A percentile compares a stretch with the other conserved stretches of the same genome.
These are phyloP conservation scores for Euphorbia peplus DNA, from an alignment of 345 rosid species.

Conservation along the genomic window DNA sequence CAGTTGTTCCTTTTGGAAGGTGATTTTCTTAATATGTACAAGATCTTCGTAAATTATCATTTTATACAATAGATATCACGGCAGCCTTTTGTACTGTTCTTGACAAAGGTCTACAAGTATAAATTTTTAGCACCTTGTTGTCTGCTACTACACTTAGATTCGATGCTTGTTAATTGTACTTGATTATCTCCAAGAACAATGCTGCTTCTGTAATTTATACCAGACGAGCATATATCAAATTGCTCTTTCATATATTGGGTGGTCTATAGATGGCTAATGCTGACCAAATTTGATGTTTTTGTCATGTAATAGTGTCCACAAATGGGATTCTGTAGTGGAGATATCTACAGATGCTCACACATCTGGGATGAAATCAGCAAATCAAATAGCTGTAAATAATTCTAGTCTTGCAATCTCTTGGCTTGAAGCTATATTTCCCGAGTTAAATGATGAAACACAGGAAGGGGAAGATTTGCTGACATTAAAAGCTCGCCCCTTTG, in stretches of 20 bases:
- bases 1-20: constrained; percentile 94
- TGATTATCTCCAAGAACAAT: background rate
- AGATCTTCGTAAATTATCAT: background rate
- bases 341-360: constrained; percentile 75
- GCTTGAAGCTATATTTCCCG: constrained; percentile 93
- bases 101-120: background rate
- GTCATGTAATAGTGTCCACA: constrained; percentile 55
- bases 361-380: constrained; percentile 64
- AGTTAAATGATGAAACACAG: constrained; percentile 49
- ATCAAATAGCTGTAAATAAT: constrained; percentile 59
- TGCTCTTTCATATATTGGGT: background rate
- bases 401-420: constrained; percentile 81
- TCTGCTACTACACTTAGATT: background rate
- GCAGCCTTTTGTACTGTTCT: constrained; percentile 1
- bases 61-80: constrained; percentile 10
- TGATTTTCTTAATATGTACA: constrained; percentile 21
- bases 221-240: background rate
- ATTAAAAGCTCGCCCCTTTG: constrained; percentile 68
- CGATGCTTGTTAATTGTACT: background rate
- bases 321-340: constrained; percentile 83
- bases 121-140: background rate
- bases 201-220: background rate
- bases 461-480: constrained; percentile 43
- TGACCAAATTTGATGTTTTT: constrained; percentile 22
- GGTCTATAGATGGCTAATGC: background rate